Base-by-base conservation (phyloP, 495 filamentous ascomycete genomes). In the Aspergillus avenaceus region DNA sequence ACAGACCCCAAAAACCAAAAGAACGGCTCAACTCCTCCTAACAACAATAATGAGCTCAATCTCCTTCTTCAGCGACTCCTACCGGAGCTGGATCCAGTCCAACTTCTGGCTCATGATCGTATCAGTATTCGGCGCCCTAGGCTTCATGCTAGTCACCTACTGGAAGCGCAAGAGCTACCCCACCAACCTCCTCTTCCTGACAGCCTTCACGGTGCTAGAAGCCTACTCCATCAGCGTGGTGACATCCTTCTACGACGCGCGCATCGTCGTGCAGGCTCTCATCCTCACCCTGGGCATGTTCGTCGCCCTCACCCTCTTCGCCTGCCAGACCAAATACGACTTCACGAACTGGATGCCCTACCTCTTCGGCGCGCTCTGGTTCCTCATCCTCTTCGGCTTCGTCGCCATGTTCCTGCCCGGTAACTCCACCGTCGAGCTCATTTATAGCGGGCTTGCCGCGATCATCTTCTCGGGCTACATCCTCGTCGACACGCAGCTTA, bases 121-220 rank as follows among this genome's bases (percentile, higher is more conserved):
- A 24, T 91, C 89, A 32, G 77, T 95, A 55, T 78, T 91, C 69
- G 87, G 87, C 45, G 79, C 90, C 46, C 81, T 95, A 55, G 82
- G 69, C 49, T 88, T 92, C 76, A 84, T 95, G 79, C 66, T 87
- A 51, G 78, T 95, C 24, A 97, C 93, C 37, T 97, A 83, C 77
- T 99, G 93, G 93, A 97, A 98, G 73, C 86, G 91, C 61, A 93
- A 97, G 66, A 91, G 86, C 1, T 99, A 99, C 71, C 93, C 93
- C 0, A 85, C 85, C 27, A 99, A 99, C 67, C 79, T 99, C 0
- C 72, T 96, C 38, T 97, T 97, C 81, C 82, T 99, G 25, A 78
- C 85, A 32, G 88, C 78, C 24, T 99, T 99, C 79, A 99, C 93
- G 2, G 74, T 88, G 0, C 69, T 96, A 23, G 93, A 99, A 70